A percentile compares a stretch with the other conserved stretches of the same genome.
Conservation (phyloP, 2,329 filamentous ascomycete species). For the Graphilbum ipis-grandicollis region DNA sequence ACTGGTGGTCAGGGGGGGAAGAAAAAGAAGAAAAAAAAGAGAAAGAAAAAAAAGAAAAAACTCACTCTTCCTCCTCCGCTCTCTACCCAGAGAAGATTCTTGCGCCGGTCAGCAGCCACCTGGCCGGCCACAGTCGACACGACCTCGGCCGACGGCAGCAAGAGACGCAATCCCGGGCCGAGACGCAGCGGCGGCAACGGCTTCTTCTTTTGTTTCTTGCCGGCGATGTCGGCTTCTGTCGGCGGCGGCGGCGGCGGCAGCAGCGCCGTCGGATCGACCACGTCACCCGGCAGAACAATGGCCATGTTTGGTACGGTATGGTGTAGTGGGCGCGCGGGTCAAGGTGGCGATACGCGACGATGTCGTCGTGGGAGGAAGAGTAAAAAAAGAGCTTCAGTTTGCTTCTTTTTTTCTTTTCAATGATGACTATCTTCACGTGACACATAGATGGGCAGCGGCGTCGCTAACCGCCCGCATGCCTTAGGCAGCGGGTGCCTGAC, state of each 20-base stretch:
- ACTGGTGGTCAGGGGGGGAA: conserved; percentile 31
- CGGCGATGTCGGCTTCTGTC: conserved; percentile 38
- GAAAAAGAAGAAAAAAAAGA: background rate
- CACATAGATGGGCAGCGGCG: too few species aligned
- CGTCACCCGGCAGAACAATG: conserved; percentile 70
- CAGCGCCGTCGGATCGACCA: conserved; percentile 29
- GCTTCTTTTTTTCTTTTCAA: too few species aligned
- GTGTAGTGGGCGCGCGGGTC: background rate
- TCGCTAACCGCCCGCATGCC: background rate
- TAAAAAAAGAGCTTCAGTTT: too few species aligned
- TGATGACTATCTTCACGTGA: too few species aligned
- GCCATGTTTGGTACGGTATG: background rate
- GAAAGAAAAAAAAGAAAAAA: conserved; percentile 4
- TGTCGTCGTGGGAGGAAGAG: too few species aligned
- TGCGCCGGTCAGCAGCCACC: conserved; percentile 49
- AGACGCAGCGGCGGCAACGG: conserved; percentile 58
- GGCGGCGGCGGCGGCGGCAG: conserved; percentile 5
- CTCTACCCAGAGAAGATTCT: conserved; percentile 67
- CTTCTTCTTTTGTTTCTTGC: conserved; percentile 48
- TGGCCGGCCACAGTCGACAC: conserved; percentile 50
- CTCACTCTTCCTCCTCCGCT: conserved; percentile 50
- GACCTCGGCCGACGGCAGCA: conserved; percentile 60
- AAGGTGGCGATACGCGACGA: too few species aligned
- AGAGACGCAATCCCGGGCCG: conserved; percentile 68
- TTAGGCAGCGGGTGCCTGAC: conserved; percentile 1